A percentile compares a stretch with the other conserved stretches of the same genome.
These are phyloP conservation scores for Penicillium sclerotigenum DNA, from an alignment of 2,329 filamentous ascomycete genomes.

Conservation along the genomic window DNA sequence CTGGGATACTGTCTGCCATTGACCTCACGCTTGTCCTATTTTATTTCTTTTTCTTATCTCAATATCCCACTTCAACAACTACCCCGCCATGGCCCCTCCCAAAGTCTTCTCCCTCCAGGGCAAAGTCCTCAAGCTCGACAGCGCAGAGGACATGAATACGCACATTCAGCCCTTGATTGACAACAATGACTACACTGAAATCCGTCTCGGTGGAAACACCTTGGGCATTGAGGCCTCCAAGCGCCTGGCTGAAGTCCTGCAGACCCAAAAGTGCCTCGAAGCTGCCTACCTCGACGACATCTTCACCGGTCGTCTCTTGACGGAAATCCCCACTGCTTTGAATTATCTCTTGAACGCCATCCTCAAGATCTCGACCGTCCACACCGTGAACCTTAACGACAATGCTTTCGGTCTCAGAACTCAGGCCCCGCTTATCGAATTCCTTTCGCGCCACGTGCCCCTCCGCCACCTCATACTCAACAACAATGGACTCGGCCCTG, in stretches of 20 bases:
- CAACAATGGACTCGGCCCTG: constrained; percentile 95
- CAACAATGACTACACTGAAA: constrained; percentile 70
- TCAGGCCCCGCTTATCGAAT: constrained; percentile 85
- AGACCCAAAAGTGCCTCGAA: constrained; percentile 77
- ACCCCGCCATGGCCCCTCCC: constrained; percentile 51
- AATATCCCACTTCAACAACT: constrained; percentile 24
- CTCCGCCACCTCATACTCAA: constrained; percentile 94
- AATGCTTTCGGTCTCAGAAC: constrained; percentile 98
- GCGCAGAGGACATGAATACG: constrained; percentile 77
- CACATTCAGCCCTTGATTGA: constrained; percentile 73
- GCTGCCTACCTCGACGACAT: constrained; percentile 92
- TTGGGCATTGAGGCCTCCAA: constrained; percentile 85
- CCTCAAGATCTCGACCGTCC: constrained; percentile 78
- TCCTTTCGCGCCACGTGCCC: constrained; percentile 82
- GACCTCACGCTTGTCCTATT: not conserved
- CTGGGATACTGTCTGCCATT: constrained; percentile 1
- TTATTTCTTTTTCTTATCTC: constrained; percentile 1
- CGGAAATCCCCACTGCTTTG: constrained; percentile 88
- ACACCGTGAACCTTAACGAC: constrained; percentile 92
- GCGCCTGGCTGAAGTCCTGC: constrained; percentile 76
- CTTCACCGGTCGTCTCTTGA: constrained; percentile 89
- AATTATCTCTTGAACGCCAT: constrained; percentile 81
- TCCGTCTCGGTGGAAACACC: constrained; percentile 86
- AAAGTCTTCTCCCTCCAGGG: constrained; percentile 82
- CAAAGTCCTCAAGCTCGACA: constrained; percentile 88